Conservation (phyloP, 345 rosid species). For the Angophora floribunda region DNA sequence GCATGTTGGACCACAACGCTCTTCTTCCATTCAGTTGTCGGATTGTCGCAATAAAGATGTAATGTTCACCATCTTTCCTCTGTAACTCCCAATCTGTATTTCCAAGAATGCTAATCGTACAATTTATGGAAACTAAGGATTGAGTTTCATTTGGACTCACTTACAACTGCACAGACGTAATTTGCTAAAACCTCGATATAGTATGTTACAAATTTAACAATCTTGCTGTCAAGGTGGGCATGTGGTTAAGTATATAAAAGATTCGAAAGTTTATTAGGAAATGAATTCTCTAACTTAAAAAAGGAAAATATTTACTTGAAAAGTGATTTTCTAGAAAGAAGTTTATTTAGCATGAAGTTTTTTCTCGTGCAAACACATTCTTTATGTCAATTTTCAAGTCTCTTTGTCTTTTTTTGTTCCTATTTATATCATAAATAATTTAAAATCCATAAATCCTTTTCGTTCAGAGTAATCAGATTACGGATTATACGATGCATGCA, state of each 20-base stretch:
- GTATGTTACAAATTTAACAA: not conserved
- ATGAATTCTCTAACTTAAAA: too few species aligned
- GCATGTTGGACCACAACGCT: not conserved
- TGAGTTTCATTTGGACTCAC: not conserved
- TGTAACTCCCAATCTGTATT: not conserved
- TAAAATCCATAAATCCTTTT: fast-evolving
- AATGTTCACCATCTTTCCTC: not conserved
- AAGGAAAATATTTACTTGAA: too few species aligned
- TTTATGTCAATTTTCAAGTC: fast-evolving
- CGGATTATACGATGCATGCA: fast-evolving
- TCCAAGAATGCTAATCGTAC: not conserved
- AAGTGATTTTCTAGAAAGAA: too few species aligned
- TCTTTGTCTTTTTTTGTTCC: not conserved
- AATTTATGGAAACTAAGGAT: not conserved
- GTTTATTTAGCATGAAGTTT: fast-evolving
- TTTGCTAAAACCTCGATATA: not conserved
- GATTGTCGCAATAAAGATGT: not conserved
- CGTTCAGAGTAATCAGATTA: fast-evolving
- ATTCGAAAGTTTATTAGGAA: fast-evolving
- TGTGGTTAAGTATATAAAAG: fast-evolving
- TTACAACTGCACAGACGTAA: not conserved
- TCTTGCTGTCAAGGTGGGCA: fast-evolving
- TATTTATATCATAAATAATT: fast-evolving
- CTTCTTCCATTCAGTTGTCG: not conserved
- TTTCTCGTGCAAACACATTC: fast-evolving